These are phyloP conservation scores for Globisporangium recalcitrans DNA, from an alignment of 352 stramenopile species.

Conservation along the genomic window DNA sequence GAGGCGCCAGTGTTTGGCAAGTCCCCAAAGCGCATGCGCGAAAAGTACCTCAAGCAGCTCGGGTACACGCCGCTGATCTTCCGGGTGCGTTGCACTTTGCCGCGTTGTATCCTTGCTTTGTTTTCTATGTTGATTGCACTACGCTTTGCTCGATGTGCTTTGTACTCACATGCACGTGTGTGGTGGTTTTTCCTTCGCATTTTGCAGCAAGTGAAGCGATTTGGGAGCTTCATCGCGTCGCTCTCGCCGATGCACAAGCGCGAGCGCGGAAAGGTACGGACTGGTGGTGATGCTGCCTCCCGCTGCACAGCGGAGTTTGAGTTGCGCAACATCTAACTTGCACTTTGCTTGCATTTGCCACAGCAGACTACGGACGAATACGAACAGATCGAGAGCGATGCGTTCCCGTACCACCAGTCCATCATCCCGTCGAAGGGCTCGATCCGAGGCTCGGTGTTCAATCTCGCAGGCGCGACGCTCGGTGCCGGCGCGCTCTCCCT, in stretches of 20 bases:
- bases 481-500: slow-evolving; percentile 72
- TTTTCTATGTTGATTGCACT: not conserved
- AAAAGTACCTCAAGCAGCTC: slow-evolving; percentile 69
- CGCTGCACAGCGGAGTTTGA: not conserved
- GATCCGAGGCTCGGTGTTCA: slow-evolving; percentile 82
- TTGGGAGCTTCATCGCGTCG: slow-evolving; percentile 67
- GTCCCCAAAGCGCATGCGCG: slow-evolving; percentile 40
- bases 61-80: slow-evolving; percentile 82
- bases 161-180: not conserved
- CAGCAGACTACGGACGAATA: slow-evolving; percentile 26
- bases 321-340: not conserved
- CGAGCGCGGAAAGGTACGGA: slow-evolving; percentile 5
- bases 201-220: slow-evolving; percentile 59
- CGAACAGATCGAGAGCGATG: slow-evolving; percentile 39
- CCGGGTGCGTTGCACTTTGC: slow-evolving; percentile 29
- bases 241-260: slow-evolving; percentile 61
- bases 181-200: not conserved
- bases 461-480: slow-evolving; percentile 75
- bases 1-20: slow-evolving; percentile 17
- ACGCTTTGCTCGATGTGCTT: not conserved
- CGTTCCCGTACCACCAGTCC: slow-evolving; percentile 73
- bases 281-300: not conserved
- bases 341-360: too few relatives aligned
- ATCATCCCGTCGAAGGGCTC: slow-evolving; percentile 79
- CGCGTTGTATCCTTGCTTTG: not conserved